Evolutionary conservation across 768 basidiomycete genomes (phyloP), one percentile per base, ranked within the genome.

Genomic region (Termitomyces sp.): DNA sequence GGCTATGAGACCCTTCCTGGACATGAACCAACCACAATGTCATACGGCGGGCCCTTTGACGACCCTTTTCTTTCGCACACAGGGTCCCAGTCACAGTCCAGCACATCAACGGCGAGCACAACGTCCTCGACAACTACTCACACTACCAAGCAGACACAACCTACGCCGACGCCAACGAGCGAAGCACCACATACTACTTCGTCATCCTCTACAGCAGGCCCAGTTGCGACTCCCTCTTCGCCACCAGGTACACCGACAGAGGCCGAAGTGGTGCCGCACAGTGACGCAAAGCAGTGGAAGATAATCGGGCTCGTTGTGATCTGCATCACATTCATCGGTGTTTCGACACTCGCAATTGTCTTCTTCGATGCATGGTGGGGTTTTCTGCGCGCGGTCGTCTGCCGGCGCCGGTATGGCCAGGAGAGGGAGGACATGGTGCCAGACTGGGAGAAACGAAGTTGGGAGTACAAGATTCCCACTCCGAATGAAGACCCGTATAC

Each of bases 281-380:
- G 68, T 20, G 82, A 79, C 66, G 73, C 79, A 23, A 78, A 76
- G 32, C 73, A 82, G 66, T 89, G 88, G 88, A 86, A 87, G 70
- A 79, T 87, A 48, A 79, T 90, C 55, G 88, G 89, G 20, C 81
- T 90, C 58, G 78, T 80, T 13, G 78, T 88, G 57, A 81, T 88
- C 60, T 76, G 79, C n/a, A 76, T 91, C 64, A 84, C 78, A 50
- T 75, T 82, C 40, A 73, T 90, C 54, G 85, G 78, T 30, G 76
- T 74, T 3, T 71, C 80, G 52, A 78, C 87, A 63, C 75, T 89
- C 51, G 72, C 79, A 8, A 73, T 84, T 56, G 79, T 86, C 32
- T 90, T 86, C 72, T 89, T 88, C 71, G 88, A 91, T 71, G 79
- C 83, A 38, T 85, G 87, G 79, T 85, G 80, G 79, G 77, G 81